phyloP scores from a whole-genome alignment of 1,284 basidiomycete species.

The Microbotryum saponariae region DNA sequence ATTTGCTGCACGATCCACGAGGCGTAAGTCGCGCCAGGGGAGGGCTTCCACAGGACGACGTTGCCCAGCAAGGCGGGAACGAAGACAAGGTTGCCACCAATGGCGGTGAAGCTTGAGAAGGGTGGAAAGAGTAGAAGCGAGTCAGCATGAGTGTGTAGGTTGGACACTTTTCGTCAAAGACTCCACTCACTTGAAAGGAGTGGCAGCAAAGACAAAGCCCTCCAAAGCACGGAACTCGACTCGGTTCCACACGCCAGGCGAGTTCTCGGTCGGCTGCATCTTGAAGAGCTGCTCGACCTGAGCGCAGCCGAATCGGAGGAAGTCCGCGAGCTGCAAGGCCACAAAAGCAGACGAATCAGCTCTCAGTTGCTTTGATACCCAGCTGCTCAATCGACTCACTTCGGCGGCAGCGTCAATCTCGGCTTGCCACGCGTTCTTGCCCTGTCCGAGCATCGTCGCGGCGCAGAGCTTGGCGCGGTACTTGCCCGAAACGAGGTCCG shows the following conservation, averaged over 20 bases:
- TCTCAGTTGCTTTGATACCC: not conserved
- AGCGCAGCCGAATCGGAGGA: conserved; percentile 93
- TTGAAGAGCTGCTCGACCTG: conserved; percentile 91
- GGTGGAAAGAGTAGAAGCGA: not conserved
- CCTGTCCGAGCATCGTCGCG: conserved; percentile 95
- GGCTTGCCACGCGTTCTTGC: conserved; percentile 99
- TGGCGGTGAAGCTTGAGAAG: conserved; percentile 58
- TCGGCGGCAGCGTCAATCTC: conserved; percentile 99
- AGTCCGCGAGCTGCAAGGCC: conserved; percentile 65
- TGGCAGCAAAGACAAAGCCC: conserved; percentile 94
- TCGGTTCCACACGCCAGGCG: conserved; percentile 90
- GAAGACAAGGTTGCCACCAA: conserved; percentile 78
- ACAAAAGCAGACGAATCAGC: not conserved
- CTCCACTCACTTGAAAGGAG: conserved; percentile 82
- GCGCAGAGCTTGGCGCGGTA: conserved; percentile 63
- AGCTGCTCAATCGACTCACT: conserved; percentile 45
- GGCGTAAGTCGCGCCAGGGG: conserved; percentile 87
- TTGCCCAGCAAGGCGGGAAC: conserved; percentile 92
- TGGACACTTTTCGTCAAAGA: not conserved
- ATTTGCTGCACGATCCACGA: conserved; percentile 92
- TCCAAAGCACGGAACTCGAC: conserved; percentile 93
- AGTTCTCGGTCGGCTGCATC: conserved; percentile 81
- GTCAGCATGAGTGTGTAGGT: not conserved
- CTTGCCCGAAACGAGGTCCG: conserved; percentile 87
- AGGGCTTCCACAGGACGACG: conserved; percentile 94